Conservation (phyloP, 257 asterid species). For the Jaltomata sinuosa region DNA sequence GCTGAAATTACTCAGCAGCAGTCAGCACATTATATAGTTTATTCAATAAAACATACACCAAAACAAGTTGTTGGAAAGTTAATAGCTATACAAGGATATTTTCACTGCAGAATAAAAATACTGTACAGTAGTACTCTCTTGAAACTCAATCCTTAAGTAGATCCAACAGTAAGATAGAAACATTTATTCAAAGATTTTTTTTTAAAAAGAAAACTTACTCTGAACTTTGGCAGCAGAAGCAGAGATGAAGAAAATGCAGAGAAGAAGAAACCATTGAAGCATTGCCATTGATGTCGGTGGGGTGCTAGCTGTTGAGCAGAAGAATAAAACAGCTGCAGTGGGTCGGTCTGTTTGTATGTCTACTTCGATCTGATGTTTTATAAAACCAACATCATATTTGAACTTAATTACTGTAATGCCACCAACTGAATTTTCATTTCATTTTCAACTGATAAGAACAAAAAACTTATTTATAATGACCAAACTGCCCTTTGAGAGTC, state of each 20-base stretch:
- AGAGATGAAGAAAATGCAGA: conserved; percentile 8
- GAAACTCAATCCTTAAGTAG: neutral
- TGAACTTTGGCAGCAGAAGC: conserved; percentile 20
- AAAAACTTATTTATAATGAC: neutral
- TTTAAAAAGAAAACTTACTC: conserved; percentile 27
- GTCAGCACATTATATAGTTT: neutral
- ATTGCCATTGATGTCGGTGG: conserved; percentile 1
- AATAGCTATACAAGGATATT: too few relatives aligned
- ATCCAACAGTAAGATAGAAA: neutral
- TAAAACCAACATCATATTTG: neutral
- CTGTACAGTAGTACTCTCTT: too few relatives aligned
- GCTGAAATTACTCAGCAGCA: neutral
- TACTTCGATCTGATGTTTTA: conserved; percentile 20
- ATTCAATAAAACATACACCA: neutral
- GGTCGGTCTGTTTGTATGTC: conserved; percentile 7
- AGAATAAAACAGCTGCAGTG: neutral
- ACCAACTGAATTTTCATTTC: neutral
- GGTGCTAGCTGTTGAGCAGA: conserved; percentile 2
- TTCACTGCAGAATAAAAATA: neutral
- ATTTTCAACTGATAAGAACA: neutral
- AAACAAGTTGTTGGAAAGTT: neutral
- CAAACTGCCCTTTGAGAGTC: neutral
- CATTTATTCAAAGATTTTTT: neutral
- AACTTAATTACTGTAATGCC: conserved; percentile 8
- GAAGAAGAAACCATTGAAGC: neutral